Percentiles rank a stretch among this genome's conserved stretches.
These are phyloP conservation scores for Lactarius indigo DNA, from an alignment of 768 basidiomycete genomes.

Conservation along the genomic window DNA sequence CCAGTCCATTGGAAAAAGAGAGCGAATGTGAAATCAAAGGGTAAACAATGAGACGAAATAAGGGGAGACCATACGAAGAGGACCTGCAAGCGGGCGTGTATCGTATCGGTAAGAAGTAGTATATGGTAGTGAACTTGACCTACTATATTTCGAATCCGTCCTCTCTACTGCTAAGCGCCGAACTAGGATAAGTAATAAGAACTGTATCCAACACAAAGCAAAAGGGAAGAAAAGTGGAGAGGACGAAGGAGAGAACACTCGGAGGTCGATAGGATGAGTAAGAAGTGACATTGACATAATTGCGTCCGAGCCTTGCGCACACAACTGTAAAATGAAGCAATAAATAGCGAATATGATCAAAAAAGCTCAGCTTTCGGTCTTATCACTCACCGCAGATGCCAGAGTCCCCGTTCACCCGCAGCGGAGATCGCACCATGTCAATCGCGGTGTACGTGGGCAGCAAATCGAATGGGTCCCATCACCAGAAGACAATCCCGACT, in stretches of 20 bases:
- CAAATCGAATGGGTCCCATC: conserved; percentile 12
- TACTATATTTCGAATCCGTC: too few relatives aligned
- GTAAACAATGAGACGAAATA: too few relatives aligned
- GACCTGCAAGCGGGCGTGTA: too few relatives aligned
- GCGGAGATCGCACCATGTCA: conserved; percentile 11
- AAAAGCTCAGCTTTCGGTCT: not conserved
- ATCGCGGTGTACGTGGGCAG: conserved; percentile 23
- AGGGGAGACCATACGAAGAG: too few relatives aligned
- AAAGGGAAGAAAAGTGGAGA: not conserved
- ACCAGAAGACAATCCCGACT: not conserved
- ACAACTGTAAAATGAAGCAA: not conserved
- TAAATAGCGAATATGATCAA: not conserved
- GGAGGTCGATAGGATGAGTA: too few relatives aligned
- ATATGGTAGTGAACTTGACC: too few relatives aligned
- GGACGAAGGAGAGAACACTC: not conserved
- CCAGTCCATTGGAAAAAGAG: too few relatives aligned
- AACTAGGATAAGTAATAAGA: too few relatives aligned
- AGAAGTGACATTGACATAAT: not conserved
- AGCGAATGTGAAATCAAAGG: too few relatives aligned
- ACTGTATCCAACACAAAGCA: too few relatives aligned
- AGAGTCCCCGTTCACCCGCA: not conserved
- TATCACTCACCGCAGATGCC: not conserved
- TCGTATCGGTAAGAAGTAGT: too few relatives aligned
- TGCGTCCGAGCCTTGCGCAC: not conserved
- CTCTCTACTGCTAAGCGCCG: too few relatives aligned